Base-by-base conservation (phyloP, 2,329 filamentous ascomycete species). In the Fusarium abutilonis region DNA sequence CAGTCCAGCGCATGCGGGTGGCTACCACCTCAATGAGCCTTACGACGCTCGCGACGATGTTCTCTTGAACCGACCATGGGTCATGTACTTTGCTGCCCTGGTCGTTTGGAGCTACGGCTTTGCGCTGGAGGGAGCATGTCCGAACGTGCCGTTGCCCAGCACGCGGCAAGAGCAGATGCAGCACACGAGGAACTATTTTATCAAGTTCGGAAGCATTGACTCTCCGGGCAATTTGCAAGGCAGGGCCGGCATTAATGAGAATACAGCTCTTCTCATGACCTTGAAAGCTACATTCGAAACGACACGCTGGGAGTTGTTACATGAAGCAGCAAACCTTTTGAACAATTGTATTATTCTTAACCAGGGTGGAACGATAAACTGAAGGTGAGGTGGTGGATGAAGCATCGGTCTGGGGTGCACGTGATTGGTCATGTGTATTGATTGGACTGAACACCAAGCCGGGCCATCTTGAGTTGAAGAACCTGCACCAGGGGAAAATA, bases 51-150 rank as follows among this genome's bases (percentile, higher is more conserved):
- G 92, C 17, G 91, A 97, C 69, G 95, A 99, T 70, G 90, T 93
- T 49, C 82, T 97, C 2, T 83, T 98, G 57, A 96, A 98, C 71
- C 84, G 95, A 14, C 92, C 94, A 0, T 99, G 95, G 94, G 93
- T 97, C 10, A 81, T 98, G 47, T 99, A 97, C 76, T 96, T 97
- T 72, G 92, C 95, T 1, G 88, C 89, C 1, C 82, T 99, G 13
- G 92, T 97, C 19, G 91, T 98, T 1, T 99, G 95, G 95, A 92
- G 88, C 58, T 99, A 98, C 70, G 94, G 93, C 3, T 97, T 88
- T 73, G 93, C 94, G 0, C 80, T 96, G 17, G 95, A 98, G 67
- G 95, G 95, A 0, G 85, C 92, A 0, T 86, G 91, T 54, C 79
- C 82, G 7, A 77, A 76, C 4, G 71, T 77, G 46, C 82, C 77